phyloP scores from a whole-genome alignment of 2,329 filamentous ascomycete species.

The Blastomyces silverae region DNA sequence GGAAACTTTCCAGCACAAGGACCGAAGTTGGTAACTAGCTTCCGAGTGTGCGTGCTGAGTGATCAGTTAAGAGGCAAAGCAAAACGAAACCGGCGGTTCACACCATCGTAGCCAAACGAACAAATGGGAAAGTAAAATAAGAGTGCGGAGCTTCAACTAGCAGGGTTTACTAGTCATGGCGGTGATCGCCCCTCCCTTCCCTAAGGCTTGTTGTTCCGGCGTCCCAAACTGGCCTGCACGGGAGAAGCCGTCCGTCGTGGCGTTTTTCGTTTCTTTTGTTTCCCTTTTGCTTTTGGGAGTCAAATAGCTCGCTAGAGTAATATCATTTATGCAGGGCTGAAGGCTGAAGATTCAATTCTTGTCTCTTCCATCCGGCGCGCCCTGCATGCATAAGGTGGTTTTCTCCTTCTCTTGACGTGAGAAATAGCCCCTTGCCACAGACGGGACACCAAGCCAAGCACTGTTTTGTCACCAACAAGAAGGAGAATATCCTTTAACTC shows the following conservation, averaged over 20 bases:
- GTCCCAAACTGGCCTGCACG: not conserved
- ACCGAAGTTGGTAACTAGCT: not conserved
- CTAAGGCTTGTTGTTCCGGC: not conserved
- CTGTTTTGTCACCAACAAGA: not conserved
- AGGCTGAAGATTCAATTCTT: not conserved
- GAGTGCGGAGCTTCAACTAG: not conserved
- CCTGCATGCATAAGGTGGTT: not conserved
- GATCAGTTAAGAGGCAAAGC: slow-evolving; percentile 6
- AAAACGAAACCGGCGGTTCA: not conserved
- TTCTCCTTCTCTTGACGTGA: not conserved
- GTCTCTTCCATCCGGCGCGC: not conserved
- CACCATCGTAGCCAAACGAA: not conserved
- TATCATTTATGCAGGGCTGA: slow-evolving; percentile 1
- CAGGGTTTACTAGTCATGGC: not conserved
- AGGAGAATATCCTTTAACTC: not conserved
- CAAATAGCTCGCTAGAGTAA: not conserved
- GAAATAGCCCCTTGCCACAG: not conserved
- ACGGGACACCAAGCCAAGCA: not conserved
- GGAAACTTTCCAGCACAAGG: not conserved
- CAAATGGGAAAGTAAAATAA: slow-evolving; percentile 1
- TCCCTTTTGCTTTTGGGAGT: not conserved
- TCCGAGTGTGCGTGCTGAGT: not conserved
- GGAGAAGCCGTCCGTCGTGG: slow-evolving; percentile 2
- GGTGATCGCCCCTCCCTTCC: not conserved
- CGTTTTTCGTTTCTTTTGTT: not conserved